Percentiles rank a stretch among this genome's conserved stretches.
Conservation (phyloP, 176 grass and related monocot species). For the Musa itinerans region DNA sequence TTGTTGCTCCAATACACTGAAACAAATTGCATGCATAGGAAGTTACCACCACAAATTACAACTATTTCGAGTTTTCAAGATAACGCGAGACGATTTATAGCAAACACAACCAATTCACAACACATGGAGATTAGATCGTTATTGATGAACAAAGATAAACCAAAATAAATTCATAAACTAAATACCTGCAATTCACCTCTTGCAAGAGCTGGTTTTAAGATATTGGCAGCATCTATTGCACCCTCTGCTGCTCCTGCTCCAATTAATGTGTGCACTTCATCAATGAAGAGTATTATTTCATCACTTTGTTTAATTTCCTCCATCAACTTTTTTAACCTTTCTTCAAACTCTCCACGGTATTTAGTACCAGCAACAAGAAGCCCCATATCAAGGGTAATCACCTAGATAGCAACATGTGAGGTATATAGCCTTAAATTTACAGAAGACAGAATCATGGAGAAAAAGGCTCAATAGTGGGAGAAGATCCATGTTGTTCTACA, state of each 20-base stretch:
- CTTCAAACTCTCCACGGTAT: slow-evolving; percentile 96
- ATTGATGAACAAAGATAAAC: background rate
- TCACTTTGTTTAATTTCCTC: slow-evolving; percentile 97
- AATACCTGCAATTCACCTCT: slow-evolving; percentile 93
- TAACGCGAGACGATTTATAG: too few relatives aligned
- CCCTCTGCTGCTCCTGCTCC: slow-evolving; percentile 91
- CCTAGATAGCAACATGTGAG: slow-evolving; percentile 24
- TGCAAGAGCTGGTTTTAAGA: slow-evolving; percentile 82
- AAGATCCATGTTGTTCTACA: too few relatives aligned
- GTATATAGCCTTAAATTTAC: background rate
- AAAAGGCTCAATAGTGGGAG: background rate
- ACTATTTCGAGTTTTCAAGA: too few relatives aligned
- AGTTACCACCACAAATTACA: background rate
- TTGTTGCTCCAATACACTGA: slow-evolving; percentile 92
- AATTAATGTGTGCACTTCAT: slow-evolving; percentile 95
- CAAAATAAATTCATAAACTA: background rate
- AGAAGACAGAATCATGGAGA: background rate
- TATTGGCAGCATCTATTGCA: slow-evolving; percentile 94
- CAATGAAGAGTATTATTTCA: slow-evolving; percentile 95
- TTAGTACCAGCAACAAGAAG: slow-evolving; percentile 95
- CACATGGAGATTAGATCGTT: background rate
- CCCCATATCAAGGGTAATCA: slow-evolving; percentile 93
- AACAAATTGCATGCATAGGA: slow-evolving; percentile 12
- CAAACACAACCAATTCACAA: background rate
- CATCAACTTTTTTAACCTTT: slow-evolving; percentile 96